A percentile compares a stretch with the other conserved stretches of the same genome.
These are phyloP conservation scores for Mycena capillaripes DNA, from an alignment of 768 basidiomycete species.

Conservation along the genomic window DNA sequence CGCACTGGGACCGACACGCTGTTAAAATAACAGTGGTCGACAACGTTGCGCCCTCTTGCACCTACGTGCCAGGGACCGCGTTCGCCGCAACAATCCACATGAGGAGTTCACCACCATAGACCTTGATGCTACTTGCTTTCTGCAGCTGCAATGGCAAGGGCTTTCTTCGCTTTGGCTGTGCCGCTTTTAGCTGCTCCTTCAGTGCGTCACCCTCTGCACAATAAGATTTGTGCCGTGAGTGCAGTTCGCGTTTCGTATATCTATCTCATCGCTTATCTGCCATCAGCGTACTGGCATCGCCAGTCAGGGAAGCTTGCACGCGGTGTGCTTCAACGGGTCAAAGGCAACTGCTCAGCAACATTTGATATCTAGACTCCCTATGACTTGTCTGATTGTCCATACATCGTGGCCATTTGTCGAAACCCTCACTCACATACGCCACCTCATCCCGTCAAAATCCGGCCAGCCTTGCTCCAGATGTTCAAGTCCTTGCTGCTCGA, in stretches of 20 bases:
- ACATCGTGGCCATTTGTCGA: neutral
- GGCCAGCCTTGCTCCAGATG: constrained; percentile 19
- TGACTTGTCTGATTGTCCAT: neutral
- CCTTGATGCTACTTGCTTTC: too few relatives aligned
- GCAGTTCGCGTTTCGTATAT: neutral
- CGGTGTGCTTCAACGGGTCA: constrained; percentile 19
- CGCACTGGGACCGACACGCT: too few relatives aligned
- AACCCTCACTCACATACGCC: constrained; percentile 6
- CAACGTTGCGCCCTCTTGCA: too few relatives aligned
- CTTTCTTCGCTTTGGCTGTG: too few relatives aligned
- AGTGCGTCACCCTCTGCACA: neutral
- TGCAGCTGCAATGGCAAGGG: too few relatives aligned
- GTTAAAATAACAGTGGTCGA: too few relatives aligned
- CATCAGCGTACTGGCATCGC: constrained; percentile 38
- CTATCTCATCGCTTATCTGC: neutral
- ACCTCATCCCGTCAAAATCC: constrained; percentile 18
- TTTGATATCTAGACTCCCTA: constrained; percentile 22
- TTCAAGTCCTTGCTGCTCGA: constrained; percentile 33
- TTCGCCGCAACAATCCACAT: too few relatives aligned
- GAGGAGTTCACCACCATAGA: too few relatives aligned
- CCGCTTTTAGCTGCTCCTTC: neutral
- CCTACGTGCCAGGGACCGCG: too few relatives aligned
- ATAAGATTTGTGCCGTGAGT: constrained; percentile 19
- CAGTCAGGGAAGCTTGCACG: constrained; percentile 31
- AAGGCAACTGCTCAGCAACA: neutral